Percentiles rank a stretch among this genome's conserved stretches.
phyloP scores from a whole-genome alignment of 306 rosid species.

The Glycine soja region DNA sequence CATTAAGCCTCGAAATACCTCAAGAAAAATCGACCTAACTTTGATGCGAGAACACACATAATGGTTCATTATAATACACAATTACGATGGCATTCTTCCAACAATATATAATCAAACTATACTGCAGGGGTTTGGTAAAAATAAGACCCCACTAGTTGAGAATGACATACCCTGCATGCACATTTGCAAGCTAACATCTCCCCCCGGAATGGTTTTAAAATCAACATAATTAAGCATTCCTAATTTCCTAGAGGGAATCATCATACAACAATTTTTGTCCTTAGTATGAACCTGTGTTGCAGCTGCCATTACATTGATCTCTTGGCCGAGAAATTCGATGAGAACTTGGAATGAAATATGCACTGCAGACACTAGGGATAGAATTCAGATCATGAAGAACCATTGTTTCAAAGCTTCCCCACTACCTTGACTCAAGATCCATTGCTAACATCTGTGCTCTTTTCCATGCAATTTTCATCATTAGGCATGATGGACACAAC shows the following conservation, averaged over 20 bases:
- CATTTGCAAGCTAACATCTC: constrained; percentile 38
- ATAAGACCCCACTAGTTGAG: constrained; percentile 47
- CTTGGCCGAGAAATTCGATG: background rate
- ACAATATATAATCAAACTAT: constrained; percentile 32
- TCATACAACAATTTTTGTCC: constrained; percentile 28
- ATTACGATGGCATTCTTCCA: constrained; percentile 41
- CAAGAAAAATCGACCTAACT: background rate
- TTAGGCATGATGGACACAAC: constrained; percentile 54
- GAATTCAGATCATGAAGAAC: constrained; percentile 31
- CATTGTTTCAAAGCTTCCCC: background rate
- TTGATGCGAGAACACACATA: background rate
- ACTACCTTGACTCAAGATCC: constrained; percentile 46
- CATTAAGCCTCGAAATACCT: background rate
- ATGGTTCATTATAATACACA: constrained; percentile 33
- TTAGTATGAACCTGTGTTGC: constrained; percentile 13
- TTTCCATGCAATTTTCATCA: constrained; percentile 44
- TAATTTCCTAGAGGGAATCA: background rate
- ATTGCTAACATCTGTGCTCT: constrained; percentile 41
- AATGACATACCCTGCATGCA: constrained; percentile 31
- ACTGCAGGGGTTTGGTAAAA: constrained; percentile 44
- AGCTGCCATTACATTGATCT: constrained; percentile 17
- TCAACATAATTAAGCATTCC: constrained; percentile 30
- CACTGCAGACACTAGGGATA: constrained; percentile 28
- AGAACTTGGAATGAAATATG: background rate
- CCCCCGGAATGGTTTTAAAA: constrained; percentile 20